Base-by-base conservation (phyloP, 192 early-diverging fungal genomes). In the Podila horticola region DNA sequence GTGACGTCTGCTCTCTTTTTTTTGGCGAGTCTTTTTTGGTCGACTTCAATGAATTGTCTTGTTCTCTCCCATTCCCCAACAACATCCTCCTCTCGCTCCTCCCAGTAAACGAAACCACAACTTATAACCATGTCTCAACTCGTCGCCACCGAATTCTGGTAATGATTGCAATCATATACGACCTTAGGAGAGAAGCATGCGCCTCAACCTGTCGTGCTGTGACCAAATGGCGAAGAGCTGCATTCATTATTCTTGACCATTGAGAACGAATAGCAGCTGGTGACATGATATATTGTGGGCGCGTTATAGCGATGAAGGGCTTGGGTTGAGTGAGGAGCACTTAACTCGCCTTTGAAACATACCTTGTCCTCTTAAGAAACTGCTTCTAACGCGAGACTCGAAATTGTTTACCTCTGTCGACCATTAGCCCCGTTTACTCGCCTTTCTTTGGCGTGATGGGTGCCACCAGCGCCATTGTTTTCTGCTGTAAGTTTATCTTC, bases 391-490 rank as follows among this genome's bases (percentile, higher is more conserved):
- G 8, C 26, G 11, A 20, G 20, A n/a, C 10, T 60, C n/a, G 29
- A 24, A 30, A 19, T 24, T 50, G 10, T 48, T 29, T 48, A 28
- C 22, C 31, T n/a, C 29, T 28, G 13, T 52, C 20, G 7, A 20
- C 38, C 4, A 45, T n/a, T 75, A 85, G 97, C 89, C 97, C 97
- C 36, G 92, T 92, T 48, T 99, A 94, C 84, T 90, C 97, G 66
- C 95, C 98, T 52, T 95, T 99, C 90, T 97, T 99, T 85, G 96
- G 97, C 73, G 91, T 94, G 58, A 92, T 95, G 51, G 98, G 98
- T 49, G 95, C 94, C 82, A 94, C 93, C 29, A 89, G 91, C 48
- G 95, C 98, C 62, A 96, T 97, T 75, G 94, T 97, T 59, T 95
- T 98, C 77, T 91, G 92, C 77, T 91, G 90, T 93, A 91, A 92